Evolutionary conservation across 2,329 filamentous ascomycete genomes (phyloP).

Genomic region (Cucurbitaria berberidis): DNA sequence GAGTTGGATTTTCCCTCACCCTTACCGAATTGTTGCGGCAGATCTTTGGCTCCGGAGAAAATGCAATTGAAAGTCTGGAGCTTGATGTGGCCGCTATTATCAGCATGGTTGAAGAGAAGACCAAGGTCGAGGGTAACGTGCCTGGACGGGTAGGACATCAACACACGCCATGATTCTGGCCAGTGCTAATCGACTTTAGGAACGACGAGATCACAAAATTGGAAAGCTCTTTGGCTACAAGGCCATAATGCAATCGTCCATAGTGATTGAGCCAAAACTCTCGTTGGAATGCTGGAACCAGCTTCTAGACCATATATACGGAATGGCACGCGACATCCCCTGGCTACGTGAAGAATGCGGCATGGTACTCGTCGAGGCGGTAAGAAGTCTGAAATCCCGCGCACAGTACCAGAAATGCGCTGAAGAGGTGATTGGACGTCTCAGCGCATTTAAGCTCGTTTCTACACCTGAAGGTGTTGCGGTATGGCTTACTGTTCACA

Average conservation of each 20-base stretch:
- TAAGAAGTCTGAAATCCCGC: conserved; percentile 61
- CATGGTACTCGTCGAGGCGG: conserved; percentile 76
- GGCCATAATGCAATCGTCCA: conserved; percentile 79
- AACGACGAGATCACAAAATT: conserved; percentile 84
- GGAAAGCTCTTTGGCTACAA: conserved; percentile 88
- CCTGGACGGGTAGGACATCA: conserved; percentile 57
- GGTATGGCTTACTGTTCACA: conserved; percentile 78
- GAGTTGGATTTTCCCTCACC: conserved; percentile 87
- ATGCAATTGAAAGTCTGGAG: conserved; percentile 40
- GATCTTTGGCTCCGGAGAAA: conserved; percentile 61
- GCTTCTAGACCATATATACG: conserved; percentile 75
- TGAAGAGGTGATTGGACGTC: conserved; percentile 65
- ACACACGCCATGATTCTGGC: background rate
- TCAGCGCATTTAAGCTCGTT: conserved; percentile 70
- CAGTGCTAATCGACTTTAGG: conserved; percentile 60
- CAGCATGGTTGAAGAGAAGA: conserved; percentile 60
- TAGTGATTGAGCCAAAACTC: conserved; percentile 67
- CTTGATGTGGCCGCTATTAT: conserved; percentile 54
- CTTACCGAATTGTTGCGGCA: conserved; percentile 80
- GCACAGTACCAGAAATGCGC: conserved; percentile 61
- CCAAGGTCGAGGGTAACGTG: conserved; percentile 58
- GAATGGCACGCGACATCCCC: conserved; percentile 78
- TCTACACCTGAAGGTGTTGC: conserved; percentile 88
- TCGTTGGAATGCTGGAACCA: conserved; percentile 65
- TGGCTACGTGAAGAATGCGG: conserved; percentile 91